Conservation (phyloP, 768 basidiomycete species). For the Tulasnella sp. region DNA sequence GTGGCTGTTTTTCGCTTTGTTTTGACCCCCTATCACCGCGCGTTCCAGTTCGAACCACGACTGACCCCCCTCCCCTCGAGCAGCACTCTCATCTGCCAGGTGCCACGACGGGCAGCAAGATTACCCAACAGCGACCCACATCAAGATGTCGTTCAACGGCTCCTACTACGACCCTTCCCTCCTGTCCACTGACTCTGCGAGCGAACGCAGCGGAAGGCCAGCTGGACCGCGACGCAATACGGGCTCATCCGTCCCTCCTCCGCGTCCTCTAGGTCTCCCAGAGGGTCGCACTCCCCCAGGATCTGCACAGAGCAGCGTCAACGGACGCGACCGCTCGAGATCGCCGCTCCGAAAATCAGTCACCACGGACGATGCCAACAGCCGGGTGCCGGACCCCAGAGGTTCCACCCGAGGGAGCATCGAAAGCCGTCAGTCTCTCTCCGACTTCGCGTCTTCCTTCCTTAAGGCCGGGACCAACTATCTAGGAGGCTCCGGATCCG, state of each 20-base stretch:
- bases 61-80: background rate
- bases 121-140: background rate
- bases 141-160: background rate
- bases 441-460: background rate
- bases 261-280: constrained; percentile 13
- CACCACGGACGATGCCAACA: background rate
- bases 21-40: background rate
- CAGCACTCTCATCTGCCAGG: background rate
- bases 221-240: constrained; percentile 5
- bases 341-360: background rate
- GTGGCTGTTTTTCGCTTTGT: background rate
- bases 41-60: background rate
- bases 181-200: background rate
- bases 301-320: background rate
- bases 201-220: background rate
- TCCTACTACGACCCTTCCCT: background rate
- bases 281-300: constrained; percentile 4
- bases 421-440: background rate
- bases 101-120: constrained; percentile 1
- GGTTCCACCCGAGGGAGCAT: background rate
- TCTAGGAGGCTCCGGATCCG: background rate
- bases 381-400: background rate
- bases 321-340: background rate
- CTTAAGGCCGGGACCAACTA: background rate
- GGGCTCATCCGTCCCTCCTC: constrained; percentile 5